Conservation (phyloP, 2,329 filamentous ascomycete species). For the Calonectria henricotiae region DNA sequence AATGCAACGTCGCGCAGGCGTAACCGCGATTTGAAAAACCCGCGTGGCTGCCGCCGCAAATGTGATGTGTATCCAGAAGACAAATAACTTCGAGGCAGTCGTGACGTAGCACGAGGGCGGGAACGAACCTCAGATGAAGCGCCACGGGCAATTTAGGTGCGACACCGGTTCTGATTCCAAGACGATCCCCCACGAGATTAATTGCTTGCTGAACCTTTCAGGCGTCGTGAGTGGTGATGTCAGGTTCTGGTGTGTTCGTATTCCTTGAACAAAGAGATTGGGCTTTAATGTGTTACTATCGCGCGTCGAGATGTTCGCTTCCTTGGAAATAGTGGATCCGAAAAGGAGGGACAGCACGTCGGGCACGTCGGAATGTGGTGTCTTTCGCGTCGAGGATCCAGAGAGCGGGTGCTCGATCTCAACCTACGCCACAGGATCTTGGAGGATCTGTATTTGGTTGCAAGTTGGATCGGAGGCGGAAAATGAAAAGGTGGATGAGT, state of each 20-base stretch:
- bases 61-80: conserved; percentile 8
- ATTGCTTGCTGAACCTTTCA: conserved; percentile 44
- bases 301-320: conserved; percentile 28
- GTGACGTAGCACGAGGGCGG: conserved; percentile 47
- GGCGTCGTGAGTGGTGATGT: conserved; percentile 32
- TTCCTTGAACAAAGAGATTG: conserved; percentile 27
- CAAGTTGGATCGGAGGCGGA: conserved; percentile 34
- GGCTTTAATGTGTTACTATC: conserved; percentile 3
- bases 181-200: conserved; percentile 39
- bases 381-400: conserved; percentile 36
- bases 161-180: conserved; percentile 44
- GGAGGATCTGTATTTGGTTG: conserved; percentile 24
- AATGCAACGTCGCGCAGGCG: conserved; percentile 24
- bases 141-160: conserved; percentile 49
- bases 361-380: conserved; percentile 48
- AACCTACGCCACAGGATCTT: conserved; percentile 35
- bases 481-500: conserved; percentile 41
- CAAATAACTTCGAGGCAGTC: conserved; percentile 14
- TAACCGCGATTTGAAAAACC: not conserved
- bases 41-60: conserved; percentile 2
- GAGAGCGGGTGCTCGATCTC: conserved; percentile 33
- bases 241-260: conserved; percentile 28
- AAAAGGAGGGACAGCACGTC: conserved; percentile 42
- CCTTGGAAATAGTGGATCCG: conserved; percentile 15
- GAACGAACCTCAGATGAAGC: conserved; percentile 43